A percentile compares a stretch with the other conserved stretches of the same genome.
These are phyloP conservation scores for Paxillus involutus DNA, from an alignment of 768 basidiomycete species.

Conservation along the genomic window DNA sequence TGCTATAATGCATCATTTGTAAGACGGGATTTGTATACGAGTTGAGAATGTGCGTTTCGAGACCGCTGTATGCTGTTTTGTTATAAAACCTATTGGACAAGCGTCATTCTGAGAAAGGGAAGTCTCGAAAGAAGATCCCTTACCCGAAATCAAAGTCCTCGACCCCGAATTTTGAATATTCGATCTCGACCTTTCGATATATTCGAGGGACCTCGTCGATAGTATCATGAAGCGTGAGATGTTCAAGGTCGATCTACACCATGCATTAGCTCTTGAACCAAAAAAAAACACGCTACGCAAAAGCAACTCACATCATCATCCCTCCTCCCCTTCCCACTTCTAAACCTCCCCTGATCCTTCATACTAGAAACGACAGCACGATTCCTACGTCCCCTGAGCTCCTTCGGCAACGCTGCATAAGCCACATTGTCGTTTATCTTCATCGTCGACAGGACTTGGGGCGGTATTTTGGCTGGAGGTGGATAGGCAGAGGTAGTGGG, in stretches of 20 bases:
- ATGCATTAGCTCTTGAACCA: not conserved
- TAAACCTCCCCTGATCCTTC: constrained; percentile 73
- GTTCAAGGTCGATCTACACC: constrained; percentile 51
- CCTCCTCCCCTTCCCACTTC: constrained; percentile 69
- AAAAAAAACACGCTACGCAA: not conserved
- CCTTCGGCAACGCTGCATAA: constrained; percentile 86
- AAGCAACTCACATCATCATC: constrained; percentile 39
- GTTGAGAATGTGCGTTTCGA: constrained; percentile 96
- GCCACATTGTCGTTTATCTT: constrained; percentile 88
- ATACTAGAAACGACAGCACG: constrained; percentile 50
- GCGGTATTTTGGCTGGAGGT: constrained; percentile 76
- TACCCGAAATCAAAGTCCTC: constrained; percentile 99
- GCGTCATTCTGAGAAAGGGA: not conserved
- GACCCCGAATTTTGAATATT: constrained; percentile 97
- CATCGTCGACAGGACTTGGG: constrained; percentile 73
- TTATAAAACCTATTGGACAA: constrained; percentile 77
- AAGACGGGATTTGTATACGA: constrained; percentile 93
- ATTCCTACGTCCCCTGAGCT: constrained; percentile 82
- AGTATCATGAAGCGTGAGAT: constrained; percentile 49
- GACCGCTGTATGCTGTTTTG: constrained; percentile 82
- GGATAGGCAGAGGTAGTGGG: constrained; percentile 50
- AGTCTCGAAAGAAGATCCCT: constrained; percentile 13
- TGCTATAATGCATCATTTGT: constrained; percentile 85
- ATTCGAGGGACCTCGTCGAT: constrained; percentile 69
- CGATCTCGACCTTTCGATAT: constrained; percentile 94